Base-by-base conservation (phyloP, 2,329 filamentous ascomycete genomes). In the Ceratocystis cubensis region DNA sequence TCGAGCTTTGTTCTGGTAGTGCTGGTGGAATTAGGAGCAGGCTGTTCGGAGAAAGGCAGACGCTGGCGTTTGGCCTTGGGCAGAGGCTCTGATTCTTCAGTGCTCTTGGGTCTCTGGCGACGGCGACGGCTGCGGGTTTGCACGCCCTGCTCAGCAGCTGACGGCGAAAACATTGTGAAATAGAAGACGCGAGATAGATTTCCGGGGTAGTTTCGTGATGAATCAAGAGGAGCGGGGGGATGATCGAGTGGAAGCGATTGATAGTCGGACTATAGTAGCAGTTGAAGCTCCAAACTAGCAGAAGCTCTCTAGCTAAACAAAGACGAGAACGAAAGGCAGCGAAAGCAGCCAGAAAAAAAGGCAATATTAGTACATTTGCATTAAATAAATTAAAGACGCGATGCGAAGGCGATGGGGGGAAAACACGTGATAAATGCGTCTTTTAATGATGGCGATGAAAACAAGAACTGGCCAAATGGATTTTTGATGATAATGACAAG, bases 21-120 rank as follows among this genome's bases (percentile, higher is more conserved):
- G 53, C 25, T 17, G 10, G 22, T n/a, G 6, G 61, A 17, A 25
- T 48, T 41, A 45, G 48, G 61, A 17, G 63, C 57, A 8, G 56
- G 20, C 71, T 83, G 79, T 68, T 86, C 82, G 65, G 78, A 79
- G 70, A 86, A 73, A 37, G 81, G 81, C 64, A 84, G 75, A 70
- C 84, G 79, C 72, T 83, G 82, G 69, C 84, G 81, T 76, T 87
- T 87, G 13, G 83, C 80, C 74, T 85, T 87, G 33, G 84, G 84
- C 71, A 83, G 81, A 69, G 82, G 79, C 62, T 76, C 74, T 64
- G 82, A 74, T 72, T 76, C 79, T 67, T 86, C 84, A 66, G 80
- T 77, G 71, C 79, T 83, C 71, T 77, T 74, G 63, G 84, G 84
- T 67, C 84, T 81, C 74, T 84, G 84, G 67, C 84, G 81, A 69